Percentiles rank a stretch among this genome's conserved stretches.
Evolutionary conservation across 2,329 filamentous ascomycete species (phyloP).

Genomic region (Penicillium sp.): DNA sequence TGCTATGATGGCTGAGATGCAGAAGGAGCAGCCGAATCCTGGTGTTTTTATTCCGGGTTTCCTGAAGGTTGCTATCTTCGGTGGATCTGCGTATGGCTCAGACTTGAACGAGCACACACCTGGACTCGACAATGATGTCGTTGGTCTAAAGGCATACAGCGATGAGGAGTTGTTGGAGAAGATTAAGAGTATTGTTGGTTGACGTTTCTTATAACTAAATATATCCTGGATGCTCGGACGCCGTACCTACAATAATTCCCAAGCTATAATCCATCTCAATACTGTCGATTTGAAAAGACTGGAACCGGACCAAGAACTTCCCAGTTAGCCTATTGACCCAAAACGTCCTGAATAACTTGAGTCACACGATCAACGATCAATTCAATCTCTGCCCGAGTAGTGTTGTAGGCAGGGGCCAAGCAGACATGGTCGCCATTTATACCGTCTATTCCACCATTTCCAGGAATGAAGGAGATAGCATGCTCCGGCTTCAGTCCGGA

Average conservation of each 20-base stretch:
- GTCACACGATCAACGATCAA: constrained; percentile 49
- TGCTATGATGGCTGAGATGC: background rate
- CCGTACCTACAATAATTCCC: background rate
- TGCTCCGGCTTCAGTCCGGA: constrained; percentile 42
- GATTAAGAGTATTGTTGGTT: background rate
- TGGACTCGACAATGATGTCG: background rate
- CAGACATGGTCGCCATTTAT: constrained; percentile 55
- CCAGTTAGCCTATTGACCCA: constrained; percentile 10
- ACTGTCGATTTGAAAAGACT: background rate
- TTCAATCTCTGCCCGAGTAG: constrained; percentile 49
- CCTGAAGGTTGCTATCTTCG: constrained; percentile 1
- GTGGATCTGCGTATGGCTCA: background rate
- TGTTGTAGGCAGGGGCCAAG: constrained; percentile 55
- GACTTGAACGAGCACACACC: constrained; percentile 1
- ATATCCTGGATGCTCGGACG: background rate
- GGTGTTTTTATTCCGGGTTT: background rate
- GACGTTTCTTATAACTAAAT: background rate
- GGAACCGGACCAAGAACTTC: background rate
- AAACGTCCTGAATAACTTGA: constrained; percentile 42
- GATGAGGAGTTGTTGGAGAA: background rate
- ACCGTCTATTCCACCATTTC: constrained; percentile 53
- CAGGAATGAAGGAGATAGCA: constrained; percentile 54
- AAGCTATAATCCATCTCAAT: background rate
- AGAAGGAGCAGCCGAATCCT: background rate
- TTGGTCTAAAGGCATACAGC: background rate